Base-by-base conservation (phyloP, 2,329 filamentous ascomycete genomes). In the Meredithiella fracta region DNA sequence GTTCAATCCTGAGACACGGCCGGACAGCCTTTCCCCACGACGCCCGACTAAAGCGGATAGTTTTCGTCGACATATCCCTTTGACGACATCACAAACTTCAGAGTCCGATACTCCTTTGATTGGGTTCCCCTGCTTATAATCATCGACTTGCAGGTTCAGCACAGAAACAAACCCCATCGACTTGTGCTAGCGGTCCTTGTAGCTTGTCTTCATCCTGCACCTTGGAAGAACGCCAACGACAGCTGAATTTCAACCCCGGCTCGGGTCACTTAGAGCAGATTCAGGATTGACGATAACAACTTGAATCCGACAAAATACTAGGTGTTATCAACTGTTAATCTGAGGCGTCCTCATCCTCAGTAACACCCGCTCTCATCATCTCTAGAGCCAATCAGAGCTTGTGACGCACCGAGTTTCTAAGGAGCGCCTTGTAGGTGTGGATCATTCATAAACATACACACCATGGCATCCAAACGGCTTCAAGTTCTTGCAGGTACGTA, bases 401-500 rank as follows among this genome's bases (percentile, higher is more conserved):
- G n/a, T n/a, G n/a, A n/a, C n/a, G n/a, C n/a, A n/a, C n/a, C n/a
- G n/a, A n/a, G n/a, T n/a, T n/a, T n/a, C n/a, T n/a, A n/a, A n/a
- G n/a, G n/a, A n/a, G n/a, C n/a, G n/a, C n/a, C n/a, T n/a, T n/a
- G n/a, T n/a, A n/a, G n/a, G n/a, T n/a, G n/a, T n/a, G n/a, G n/a
- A n/a, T n/a, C n/a, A n/a, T n/a, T 42, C 51, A 42, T 31, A 54
- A 22, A 54, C 37, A 47, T 15, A 29, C 37, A n/a, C 22, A 23
- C 5, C 20, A 58, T 58, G 56, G 56, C 56, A 22, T 47, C 52
- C 23, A 58, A 58, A 55, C 52, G 56, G 14, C 53, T 58, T 14
- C 52, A 55, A 44, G 53, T 58, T 44, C 56, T 58, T 31, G 47
- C 53, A 38, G 56, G 56, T 58, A 55, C 51, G 56, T 58, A 17